Conservation (phyloP, 768 basidiomycete species). For the Mycena leptocephala region DNA sequence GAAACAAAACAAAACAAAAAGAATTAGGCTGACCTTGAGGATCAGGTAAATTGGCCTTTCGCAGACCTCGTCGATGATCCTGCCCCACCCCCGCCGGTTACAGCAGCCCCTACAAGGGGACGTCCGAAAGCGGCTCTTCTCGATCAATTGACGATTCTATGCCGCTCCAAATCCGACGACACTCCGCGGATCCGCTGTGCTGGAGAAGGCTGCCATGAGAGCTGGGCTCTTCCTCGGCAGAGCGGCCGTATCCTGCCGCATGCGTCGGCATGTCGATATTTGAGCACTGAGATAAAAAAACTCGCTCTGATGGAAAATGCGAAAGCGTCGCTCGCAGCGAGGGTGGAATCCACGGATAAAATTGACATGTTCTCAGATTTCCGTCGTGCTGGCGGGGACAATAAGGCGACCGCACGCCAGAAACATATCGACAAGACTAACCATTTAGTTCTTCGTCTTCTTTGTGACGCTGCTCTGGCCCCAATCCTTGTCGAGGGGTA, state of each 20-base stretch:
- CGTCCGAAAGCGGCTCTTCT: background rate
- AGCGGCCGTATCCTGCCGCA: constrained; percentile 9
- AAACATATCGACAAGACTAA: background rate
- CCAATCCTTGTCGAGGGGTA: constrained; percentile 10
- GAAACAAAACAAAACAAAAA: background rate
- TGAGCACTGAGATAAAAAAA: background rate
- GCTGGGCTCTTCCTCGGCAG: constrained; percentile 16
- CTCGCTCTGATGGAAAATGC: background rate
- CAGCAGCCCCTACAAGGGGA: background rate
- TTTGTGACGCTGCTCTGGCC: constrained; percentile 31
- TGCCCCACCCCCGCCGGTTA: background rate
- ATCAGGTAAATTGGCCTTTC: background rate
- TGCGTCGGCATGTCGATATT: background rate
- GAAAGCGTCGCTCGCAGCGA: background rate
- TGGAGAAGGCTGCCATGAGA: constrained; percentile 24
- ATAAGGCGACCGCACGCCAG: background rate
- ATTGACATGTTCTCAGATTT: background rate
- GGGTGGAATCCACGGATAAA: background rate
- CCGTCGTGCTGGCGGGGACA: background rate
- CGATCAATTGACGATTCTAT: background rate
- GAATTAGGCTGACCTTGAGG: background rate
- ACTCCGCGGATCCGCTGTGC: background rate
- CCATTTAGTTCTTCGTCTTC: constrained; percentile 9
- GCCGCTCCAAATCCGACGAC: background rate
- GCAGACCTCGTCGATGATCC: background rate